phyloP scores from a whole-genome alignment of 192 early-diverging fungal species.

The Coemansia sp. region DNA sequence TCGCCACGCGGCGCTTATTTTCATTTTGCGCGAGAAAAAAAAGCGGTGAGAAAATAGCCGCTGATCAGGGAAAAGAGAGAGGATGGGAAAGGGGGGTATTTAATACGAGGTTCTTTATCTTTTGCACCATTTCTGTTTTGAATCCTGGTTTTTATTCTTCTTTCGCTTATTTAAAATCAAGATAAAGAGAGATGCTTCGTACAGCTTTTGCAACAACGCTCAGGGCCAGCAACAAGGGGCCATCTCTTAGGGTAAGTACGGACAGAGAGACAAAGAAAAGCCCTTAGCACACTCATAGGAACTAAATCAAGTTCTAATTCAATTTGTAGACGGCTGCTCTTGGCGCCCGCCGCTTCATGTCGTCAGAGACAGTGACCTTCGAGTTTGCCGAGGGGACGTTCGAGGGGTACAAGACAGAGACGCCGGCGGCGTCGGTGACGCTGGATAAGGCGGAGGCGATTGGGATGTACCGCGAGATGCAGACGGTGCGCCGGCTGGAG shows the following conservation, averaged over 20 bases:
- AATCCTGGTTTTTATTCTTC: background rate
- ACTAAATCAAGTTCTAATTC: too few relatives aligned
- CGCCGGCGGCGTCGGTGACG: slow-evolving; percentile 61
- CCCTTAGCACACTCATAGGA: too few relatives aligned
- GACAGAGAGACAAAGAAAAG: background rate
- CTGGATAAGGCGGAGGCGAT: slow-evolving; percentile 74
- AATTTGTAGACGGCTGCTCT: background rate
- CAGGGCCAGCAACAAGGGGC: background rate
- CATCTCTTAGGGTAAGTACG: background rate
- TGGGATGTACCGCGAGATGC: slow-evolving; percentile 85
- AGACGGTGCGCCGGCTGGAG: slow-evolving; percentile 87
- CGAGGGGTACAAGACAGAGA: slow-evolving; percentile 81
- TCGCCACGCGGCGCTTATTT: background rate
- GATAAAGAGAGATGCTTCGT: background rate
- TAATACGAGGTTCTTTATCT: background rate
- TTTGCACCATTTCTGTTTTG: background rate
- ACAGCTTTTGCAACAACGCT: background rate
- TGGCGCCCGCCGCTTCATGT: slow-evolving; percentile 18
- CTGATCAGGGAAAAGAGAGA: too few relatives aligned
- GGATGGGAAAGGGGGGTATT: too few relatives aligned
- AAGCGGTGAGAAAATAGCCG: background rate
- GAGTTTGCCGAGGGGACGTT: slow-evolving; percentile 73
- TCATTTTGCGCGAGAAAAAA: background rate
- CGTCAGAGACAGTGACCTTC: slow-evolving; percentile 59
- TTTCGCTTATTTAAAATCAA: background rate